A percentile compares a stretch with the other conserved stretches of the same genome.
These are phyloP conservation scores for Lactuca sativa DNA, from an alignment of 129 eudicot species.

Conservation along the genomic window DNA sequence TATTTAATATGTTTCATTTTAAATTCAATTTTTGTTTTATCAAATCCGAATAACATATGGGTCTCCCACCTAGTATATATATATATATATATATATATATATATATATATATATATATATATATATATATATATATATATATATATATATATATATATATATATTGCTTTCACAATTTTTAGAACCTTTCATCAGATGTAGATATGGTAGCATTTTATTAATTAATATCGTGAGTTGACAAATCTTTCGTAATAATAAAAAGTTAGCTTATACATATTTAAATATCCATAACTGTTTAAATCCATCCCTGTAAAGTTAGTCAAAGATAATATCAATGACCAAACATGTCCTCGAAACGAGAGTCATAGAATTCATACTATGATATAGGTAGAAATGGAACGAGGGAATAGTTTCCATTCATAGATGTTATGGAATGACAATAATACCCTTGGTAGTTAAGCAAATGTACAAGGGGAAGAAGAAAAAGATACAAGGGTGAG, in stretches of 20 bases:
- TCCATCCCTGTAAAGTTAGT: background rate
- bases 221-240: too few species aligned
- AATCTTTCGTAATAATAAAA: too few species aligned
- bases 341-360: background rate
- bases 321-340: background rate
- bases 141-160: too few species aligned
- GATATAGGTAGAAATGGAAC: background rate
- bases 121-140: too few species aligned
- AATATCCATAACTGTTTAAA: too few species aligned
- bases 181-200: background rate
- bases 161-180: background rate
- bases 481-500: background rate
- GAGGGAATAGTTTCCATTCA: conserved; percentile 17
- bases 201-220: background rate
- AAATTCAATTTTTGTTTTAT: too few species aligned
- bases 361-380: conserved; percentile 1
- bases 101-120: too few species aligned
- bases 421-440: background rate
- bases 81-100: too few species aligned
- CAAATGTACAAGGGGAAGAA: background rate
- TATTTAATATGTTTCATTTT: too few species aligned
- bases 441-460: background rate
- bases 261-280: too few species aligned
- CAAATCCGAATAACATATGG: too few species aligned
- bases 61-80: too few species aligned